phyloP scores from a whole-genome alignment of 2,329 filamentous ascomycete genomes.

The Fonsecaea erecta region DNA sequence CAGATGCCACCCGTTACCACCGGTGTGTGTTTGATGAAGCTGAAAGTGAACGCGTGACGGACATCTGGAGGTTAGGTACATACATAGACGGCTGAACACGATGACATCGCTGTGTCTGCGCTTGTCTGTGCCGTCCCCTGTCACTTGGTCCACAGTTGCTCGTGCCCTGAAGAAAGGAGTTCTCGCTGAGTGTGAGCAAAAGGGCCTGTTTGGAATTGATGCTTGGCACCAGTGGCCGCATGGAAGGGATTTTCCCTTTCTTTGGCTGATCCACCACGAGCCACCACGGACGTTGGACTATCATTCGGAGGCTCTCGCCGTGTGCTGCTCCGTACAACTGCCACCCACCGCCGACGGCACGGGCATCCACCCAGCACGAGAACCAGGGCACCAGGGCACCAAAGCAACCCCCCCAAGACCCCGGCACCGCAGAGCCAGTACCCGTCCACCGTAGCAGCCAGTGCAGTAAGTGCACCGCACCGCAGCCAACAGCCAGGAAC shows the following conservation, averaged over 20 bases:
- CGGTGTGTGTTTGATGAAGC: conserved; percentile 1
- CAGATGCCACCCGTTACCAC: not conserved
- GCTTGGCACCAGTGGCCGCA: not conserved
- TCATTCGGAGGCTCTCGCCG: not conserved
- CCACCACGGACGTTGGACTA: conserved; percentile 9
- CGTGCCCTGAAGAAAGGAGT: not conserved
- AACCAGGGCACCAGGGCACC: not conserved
- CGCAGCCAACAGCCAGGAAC: conserved; percentile 27
- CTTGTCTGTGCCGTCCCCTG: not conserved
- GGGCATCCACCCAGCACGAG: not conserved
- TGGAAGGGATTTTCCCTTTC: not conserved
- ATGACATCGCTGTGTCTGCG: not conserved
- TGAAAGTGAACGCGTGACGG: not conserved
- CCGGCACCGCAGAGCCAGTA: not conserved
- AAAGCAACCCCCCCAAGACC: not conserved
- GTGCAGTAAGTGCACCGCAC: not conserved
- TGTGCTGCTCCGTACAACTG: conserved; percentile 11
- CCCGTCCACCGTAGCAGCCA: not conserved
- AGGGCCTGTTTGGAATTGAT: not conserved
- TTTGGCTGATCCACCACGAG: conserved; percentile 8
- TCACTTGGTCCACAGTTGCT: not conserved
- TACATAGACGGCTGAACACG: not conserved
- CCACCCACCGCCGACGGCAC: not conserved
- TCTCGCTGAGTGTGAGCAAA: not conserved
- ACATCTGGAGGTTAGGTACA: not conserved